Base-by-base conservation (phyloP, 2,329 filamentous ascomycete genomes). In the Calonectria montana region DNA sequence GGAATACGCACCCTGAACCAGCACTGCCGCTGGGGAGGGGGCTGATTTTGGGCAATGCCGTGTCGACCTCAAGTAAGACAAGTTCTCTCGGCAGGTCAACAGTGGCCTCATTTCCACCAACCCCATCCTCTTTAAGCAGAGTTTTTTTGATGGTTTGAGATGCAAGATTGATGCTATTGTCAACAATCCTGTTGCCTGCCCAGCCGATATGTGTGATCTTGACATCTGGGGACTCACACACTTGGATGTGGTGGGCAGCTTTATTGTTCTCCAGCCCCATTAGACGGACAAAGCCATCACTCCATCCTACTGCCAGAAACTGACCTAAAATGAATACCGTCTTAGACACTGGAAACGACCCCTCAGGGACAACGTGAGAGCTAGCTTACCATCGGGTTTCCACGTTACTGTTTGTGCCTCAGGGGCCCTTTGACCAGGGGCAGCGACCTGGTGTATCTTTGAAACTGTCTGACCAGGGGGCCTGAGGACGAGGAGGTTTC, bases 261-360 rank as follows among this genome's bases (percentile, higher is more conserved):
- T 96, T 97, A 82, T 92, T 94, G 77, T 91, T 96, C 81, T 97
- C 95, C 25, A 95, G 85, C 72, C 93, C 94, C 81, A 96, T 89
- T 41, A 97, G 85, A 70, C 94, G 91, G 23, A 97, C 90, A 8
- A 90, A 90, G 31, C 94, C 94, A 85, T 97, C 94, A 76, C 90
- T 94, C 91, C 94, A 97, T 55, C 92, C 94, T 16, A 97, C 91
- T 16, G 95, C 95, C 67, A 98, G 88, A 48, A 94, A 91, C 73
- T 94, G 93, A 10, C 93, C 92, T 93, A 55, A 29, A 15, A 21
- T 71, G 7, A 69, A 59, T 23, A 12, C 43, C 13, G n/a, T 9
- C 18, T 67, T 43, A 66, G 45, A 65, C 39, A 41, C n/a, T 5
- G 25, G n/a, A 10, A 1, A 47, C 8, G 29, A 61, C 35, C 43